phyloP scores from a whole-genome alignment of 179 eudicot genomes.

The Drosera spatulata region DNA sequence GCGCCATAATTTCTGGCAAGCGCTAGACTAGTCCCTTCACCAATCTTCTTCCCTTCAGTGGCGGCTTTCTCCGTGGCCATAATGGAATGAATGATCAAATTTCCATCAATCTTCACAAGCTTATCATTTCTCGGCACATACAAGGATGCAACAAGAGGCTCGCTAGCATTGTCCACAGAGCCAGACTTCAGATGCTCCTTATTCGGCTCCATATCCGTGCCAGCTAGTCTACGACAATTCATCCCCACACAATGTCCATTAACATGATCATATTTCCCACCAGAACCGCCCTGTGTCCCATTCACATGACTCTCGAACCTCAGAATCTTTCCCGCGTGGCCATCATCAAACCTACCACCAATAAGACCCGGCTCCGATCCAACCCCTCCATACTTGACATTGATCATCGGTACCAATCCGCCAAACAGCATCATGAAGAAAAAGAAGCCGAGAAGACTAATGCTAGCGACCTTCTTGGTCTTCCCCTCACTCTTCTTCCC shows the following conservation, averaged over 20 bases:
- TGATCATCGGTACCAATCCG: slow-evolving; percentile 65
- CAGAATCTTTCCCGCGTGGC: slow-evolving; percentile 39
- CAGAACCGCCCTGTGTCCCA: slow-evolving; percentile 17
- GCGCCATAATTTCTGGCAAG: slow-evolving; percentile 40
- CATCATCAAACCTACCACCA: slow-evolving; percentile 14
- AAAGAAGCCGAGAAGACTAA: slow-evolving; percentile 75
- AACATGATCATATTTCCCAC: slow-evolving; percentile 16
- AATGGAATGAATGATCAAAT: slow-evolving; percentile 91
- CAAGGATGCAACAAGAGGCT: slow-evolving; percentile 69
- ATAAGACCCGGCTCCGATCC: slow-evolving; percentile 4
- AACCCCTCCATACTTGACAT: slow-evolving; percentile 41
- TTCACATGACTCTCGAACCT: slow-evolving; percentile 32
- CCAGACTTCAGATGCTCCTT: slow-evolving; percentile 12
- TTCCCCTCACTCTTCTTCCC: slow-evolving; percentile 47
- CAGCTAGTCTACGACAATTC: slow-evolving; percentile 7
- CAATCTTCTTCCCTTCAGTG: slow-evolving; percentile 14
- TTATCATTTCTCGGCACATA: slow-evolving; percentile 94
- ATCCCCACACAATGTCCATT: slow-evolving; percentile 4
- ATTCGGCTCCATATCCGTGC: background rate
- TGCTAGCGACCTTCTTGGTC: slow-evolving; percentile 87
- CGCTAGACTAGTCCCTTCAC: slow-evolving; percentile 54
- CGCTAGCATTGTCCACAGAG: slow-evolving; percentile 35
- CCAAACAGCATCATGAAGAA: slow-evolving; percentile 71
- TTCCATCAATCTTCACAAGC: slow-evolving; percentile 93
- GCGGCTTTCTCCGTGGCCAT: slow-evolving; percentile 79